A percentile compares a stretch with the other conserved stretches of the same genome.
Evolutionary conservation across 2,329 filamentous ascomycete species (phyloP).

Genomic region (Penicillium sp.): DNA sequence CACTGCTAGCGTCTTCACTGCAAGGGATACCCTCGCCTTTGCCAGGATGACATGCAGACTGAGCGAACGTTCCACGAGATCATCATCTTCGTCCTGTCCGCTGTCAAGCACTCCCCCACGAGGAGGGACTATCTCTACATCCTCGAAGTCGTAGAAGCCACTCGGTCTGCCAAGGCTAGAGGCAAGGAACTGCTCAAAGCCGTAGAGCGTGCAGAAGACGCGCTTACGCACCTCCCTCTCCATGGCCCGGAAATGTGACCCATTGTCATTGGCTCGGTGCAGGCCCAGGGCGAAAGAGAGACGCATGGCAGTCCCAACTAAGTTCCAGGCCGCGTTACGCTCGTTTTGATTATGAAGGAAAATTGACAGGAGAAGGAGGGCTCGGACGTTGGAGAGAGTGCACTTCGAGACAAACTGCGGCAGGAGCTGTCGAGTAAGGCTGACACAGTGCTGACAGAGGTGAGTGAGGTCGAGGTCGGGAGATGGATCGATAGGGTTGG

Average conservation of each 20-base stretch:
- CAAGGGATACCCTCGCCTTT: slow-evolving; percentile 6
- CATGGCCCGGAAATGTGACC: slow-evolving; percentile 29
- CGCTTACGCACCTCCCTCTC: slow-evolving; percentile 36
- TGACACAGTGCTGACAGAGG: slow-evolving; percentile 18
- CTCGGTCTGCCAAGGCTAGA: slow-evolving; percentile 37
- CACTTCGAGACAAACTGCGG: slow-evolving; percentile 32
- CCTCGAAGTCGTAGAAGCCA: slow-evolving; percentile 35
- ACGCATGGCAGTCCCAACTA: slow-evolving; percentile 28
- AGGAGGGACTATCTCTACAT: slow-evolving; percentile 22
- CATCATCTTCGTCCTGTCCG: slow-evolving; percentile 20
- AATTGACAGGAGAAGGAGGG: slow-evolving; percentile 31
- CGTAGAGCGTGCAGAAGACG: slow-evolving; percentile 39
- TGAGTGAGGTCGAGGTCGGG: slow-evolving; percentile 26
- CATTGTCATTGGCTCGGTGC: slow-evolving; percentile 18
- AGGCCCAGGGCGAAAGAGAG: slow-evolving; percentile 30
- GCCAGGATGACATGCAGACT: slow-evolving; percentile 21
- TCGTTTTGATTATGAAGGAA: slow-evolving; percentile 42
- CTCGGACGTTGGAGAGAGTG: slow-evolving; percentile 32
- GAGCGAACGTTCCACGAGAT: slow-evolving; percentile 30
- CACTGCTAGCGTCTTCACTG: slow-evolving; percentile 5
- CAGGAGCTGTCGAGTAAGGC: slow-evolving; percentile 23
- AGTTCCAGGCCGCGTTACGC: slow-evolving; percentile 35
- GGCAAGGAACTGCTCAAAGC: slow-evolving; percentile 38
- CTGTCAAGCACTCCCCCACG: slow-evolving; percentile 4
- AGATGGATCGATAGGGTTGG: slow-evolving; percentile 14